Percentiles rank a stretch among this genome's conserved stretches.
Conservation (phyloP, 192 early-diverging fungal genomes). For the Backusella circina region DNA sequence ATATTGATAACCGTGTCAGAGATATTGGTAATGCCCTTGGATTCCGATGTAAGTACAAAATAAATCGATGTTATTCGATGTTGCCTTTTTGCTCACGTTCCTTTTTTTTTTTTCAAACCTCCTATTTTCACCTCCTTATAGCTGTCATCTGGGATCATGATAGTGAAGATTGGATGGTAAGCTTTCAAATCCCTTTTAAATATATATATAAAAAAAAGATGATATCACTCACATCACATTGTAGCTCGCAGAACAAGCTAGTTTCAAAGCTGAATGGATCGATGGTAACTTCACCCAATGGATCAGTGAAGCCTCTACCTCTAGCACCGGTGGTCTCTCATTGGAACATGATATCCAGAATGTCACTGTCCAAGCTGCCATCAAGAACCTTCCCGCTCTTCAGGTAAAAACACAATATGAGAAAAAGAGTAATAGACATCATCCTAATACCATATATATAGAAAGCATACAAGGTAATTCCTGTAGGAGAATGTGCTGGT, state of each 20-base stretch:
- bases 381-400: constrained; percentile 33
- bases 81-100: neutral
- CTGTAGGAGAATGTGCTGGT: constrained; percentile 28
- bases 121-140: constrained; percentile 12
- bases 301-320: constrained; percentile 35
- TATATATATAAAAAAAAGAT: neutral
- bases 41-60: constrained; percentile 17
- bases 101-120: constrained; percentile 9
- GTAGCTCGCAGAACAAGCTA: constrained; percentile 23
- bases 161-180: constrained; percentile 47
- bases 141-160: constrained; percentile 56
- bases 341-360: constrained; percentile 51
- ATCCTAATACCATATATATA: neutral
- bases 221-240: neutral
- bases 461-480: constrained; percentile 26
- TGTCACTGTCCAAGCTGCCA: constrained; percentile 43
- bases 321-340: constrained; percentile 41
- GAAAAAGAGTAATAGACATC: neutral
- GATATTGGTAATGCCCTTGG: constrained; percentile 49
- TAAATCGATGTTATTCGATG: neutral
- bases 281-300: constrained; percentile 41
- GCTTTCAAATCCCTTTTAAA: neutral
- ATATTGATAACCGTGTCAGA: constrained; percentile 66
- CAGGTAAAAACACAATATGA: constrained; percentile 3
- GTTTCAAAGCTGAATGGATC: constrained; percentile 25